phyloP scores from a whole-genome alignment of 83 land plant genomes.

The Picea abies region DNA sequence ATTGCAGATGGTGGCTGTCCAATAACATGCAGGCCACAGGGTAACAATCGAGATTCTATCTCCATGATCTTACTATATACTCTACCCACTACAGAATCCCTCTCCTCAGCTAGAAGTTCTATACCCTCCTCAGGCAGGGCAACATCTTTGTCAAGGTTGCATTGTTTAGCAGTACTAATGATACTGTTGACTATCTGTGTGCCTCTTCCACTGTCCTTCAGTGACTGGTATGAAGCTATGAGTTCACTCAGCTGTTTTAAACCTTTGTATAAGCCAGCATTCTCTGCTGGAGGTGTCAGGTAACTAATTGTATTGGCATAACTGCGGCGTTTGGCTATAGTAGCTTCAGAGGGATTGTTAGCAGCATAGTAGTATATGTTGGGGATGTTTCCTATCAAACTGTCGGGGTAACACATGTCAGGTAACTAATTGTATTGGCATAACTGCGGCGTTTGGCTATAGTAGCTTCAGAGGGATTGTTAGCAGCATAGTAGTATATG shows the following conservation, averaged over 20 bases:
- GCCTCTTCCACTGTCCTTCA: constrained; percentile 97
- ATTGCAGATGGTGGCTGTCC: constrained; percentile 98
- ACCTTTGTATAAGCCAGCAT: constrained; percentile 99
- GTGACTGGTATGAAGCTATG: constrained; percentile 96
- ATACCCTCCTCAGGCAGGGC: constrained; percentile 85
- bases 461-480: constrained; percentile 99
- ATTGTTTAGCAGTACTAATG: constrained; percentile 95
- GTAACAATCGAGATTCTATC: constrained; percentile 93
- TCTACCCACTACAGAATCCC: constrained; percentile 94
- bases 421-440: constrained; percentile 98
- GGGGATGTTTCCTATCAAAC: constrained; percentile 97
- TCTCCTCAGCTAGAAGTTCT: constrained; percentile 69
- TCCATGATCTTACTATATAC: constrained; percentile 99
- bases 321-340: constrained; percentile 97
- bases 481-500: constrained; percentile 98
- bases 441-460: constrained; percentile 98
- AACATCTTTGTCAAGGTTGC: constrained; percentile 99
- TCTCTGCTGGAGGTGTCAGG: constrained; percentile 99
- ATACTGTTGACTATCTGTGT: constrained; percentile 92
- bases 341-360: constrained; percentile 99
- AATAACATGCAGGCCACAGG: constrained; percentile 98
- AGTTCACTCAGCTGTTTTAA: constrained; percentile 98
- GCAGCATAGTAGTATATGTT: constrained; percentile 99
- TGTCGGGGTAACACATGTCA: constrained; percentile 97
- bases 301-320: constrained; percentile 99